Evolutionary conservation across 805 yeast species (phyloP).

Genomic region (Pichia kluyveri): DNA sequence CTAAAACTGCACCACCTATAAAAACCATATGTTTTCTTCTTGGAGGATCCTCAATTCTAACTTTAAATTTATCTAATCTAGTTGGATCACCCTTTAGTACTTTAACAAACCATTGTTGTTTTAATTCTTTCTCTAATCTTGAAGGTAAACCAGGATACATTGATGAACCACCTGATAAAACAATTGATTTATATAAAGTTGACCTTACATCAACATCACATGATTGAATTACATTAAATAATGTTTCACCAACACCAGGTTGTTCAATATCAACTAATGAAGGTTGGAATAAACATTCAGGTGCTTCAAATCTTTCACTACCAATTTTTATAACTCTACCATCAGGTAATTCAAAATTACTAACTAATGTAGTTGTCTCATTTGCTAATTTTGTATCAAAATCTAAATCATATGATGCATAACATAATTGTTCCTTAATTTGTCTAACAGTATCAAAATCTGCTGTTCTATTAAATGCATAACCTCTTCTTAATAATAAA

Average conservation of each 20-base stretch:
- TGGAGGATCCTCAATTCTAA: constrained; percentile 96
- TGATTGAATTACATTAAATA: constrained; percentile 86
- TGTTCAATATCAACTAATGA: constrained; percentile 91
- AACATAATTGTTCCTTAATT: constrained; percentile 92
- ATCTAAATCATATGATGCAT: constrained; percentile 89
- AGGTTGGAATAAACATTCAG: constrained; percentile 96
- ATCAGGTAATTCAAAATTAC: constrained; percentile 89
- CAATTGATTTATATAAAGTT: constrained; percentile 83
- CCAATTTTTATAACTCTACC: constrained; percentile 93
- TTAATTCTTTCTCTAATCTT: constrained; percentile 88
- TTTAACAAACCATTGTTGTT: constrained; percentile 89
- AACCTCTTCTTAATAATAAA: constrained; percentile 86
- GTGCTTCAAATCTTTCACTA: constrained; percentile 92
- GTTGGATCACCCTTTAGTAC: constrained; percentile 83
- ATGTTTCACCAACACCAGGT: constrained; percentile 90
- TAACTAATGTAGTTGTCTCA: constrained; percentile 93
- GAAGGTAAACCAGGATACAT: constrained; percentile 99
- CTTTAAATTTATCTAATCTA: constrained; percentile 85
- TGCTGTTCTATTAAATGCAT: constrained; percentile 96
- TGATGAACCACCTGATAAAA: constrained; percentile 93
- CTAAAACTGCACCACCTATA: constrained; percentile 96
- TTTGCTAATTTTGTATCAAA: constrained; percentile 79
- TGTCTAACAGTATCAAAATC: constrained; percentile 98
- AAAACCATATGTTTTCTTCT: constrained; percentile 98
- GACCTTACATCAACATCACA: constrained; percentile 93